Conservation (phyloP, 2,329 filamentous ascomycete species). For the Pezicula neosporulosa region DNA sequence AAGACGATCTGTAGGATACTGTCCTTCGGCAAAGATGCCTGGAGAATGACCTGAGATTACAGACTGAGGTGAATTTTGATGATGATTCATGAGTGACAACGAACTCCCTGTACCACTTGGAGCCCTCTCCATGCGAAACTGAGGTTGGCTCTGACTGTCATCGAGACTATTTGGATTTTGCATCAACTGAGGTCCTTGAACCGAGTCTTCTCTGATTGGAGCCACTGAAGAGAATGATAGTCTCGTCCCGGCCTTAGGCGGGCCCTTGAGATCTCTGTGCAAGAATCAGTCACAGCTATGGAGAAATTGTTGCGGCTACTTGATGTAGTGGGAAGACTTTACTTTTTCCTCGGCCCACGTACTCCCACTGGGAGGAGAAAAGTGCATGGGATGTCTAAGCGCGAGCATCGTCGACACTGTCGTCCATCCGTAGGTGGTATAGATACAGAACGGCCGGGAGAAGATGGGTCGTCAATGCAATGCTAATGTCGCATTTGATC, state of each 20-base stretch:
- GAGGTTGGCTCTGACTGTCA: background rate
- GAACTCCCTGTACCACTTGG: background rate
- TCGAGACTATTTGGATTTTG: no score
- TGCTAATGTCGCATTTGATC: background rate
- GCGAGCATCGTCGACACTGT: slow-evolving; percentile 1
- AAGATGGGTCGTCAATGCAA: background rate
- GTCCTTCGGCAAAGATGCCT: background rate
- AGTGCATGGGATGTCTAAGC: background rate
- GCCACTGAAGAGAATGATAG: background rate
- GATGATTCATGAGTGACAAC: background rate
- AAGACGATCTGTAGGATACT: background rate
- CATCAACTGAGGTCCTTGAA: background rate
- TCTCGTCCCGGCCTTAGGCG: background rate
- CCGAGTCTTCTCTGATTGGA: background rate
- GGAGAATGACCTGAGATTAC: background rate
- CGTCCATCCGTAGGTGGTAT: background rate
- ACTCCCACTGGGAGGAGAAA: slow-evolving; percentile 1
- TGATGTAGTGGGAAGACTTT: background rate
- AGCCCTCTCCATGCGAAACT: background rate
- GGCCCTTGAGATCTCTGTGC: background rate
- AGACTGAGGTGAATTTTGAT: background rate
- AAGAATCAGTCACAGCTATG: no score
- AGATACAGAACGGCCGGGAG: background rate
- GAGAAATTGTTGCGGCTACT: no score
- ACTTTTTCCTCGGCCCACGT: slow-evolving; percentile 1